Conservation (phyloP, 768 basidiomycete species). For the Boletus pseudopeckii region DNA sequence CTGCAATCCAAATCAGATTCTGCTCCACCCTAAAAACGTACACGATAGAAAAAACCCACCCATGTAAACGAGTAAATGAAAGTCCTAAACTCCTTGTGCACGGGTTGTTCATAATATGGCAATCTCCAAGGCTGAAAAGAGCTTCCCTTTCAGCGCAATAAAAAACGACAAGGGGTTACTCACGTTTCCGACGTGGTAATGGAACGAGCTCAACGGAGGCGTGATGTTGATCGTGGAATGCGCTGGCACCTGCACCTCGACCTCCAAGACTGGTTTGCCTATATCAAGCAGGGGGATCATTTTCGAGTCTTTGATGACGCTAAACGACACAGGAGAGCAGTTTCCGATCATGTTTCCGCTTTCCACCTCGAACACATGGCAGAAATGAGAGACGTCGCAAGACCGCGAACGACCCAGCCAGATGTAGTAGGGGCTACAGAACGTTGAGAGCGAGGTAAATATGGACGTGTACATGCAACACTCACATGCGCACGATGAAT, state of each 20-base stretch:
- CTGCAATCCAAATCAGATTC: constrained; percentile 25
- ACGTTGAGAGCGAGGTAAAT: not conserved
- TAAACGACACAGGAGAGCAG: constrained; percentile 39
- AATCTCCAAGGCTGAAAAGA: constrained; percentile 54
- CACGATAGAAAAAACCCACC: constrained; percentile 29
- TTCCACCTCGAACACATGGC: constrained; percentile 60
- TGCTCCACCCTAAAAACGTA: not conserved
- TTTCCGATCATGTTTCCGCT: constrained; percentile 57
- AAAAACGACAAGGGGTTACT: not conserved
- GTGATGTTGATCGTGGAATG: constrained; percentile 46
- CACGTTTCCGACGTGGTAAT: constrained; percentile 55
- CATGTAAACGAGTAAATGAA: constrained; percentile 66
- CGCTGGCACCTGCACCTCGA: constrained; percentile 11
- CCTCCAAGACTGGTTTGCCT: constrained; percentile 35
- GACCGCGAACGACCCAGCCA: constrained; percentile 69
- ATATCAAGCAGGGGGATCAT: constrained; percentile 41
- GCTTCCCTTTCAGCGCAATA: not conserved
- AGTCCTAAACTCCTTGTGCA: constrained; percentile 64
- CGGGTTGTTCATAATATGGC: constrained; percentile 65
- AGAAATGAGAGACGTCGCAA: constrained; percentile 53
- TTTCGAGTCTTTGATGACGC: constrained; percentile 35
- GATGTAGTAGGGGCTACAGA: constrained; percentile 61
- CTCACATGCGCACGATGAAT: constrained; percentile 60
- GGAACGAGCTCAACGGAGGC: constrained; percentile 57
- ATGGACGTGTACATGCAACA: not conserved